Evolutionary conservation across 805 yeast species (phyloP).

Genomic region (Spathaspora hagerdaliae): DNA sequence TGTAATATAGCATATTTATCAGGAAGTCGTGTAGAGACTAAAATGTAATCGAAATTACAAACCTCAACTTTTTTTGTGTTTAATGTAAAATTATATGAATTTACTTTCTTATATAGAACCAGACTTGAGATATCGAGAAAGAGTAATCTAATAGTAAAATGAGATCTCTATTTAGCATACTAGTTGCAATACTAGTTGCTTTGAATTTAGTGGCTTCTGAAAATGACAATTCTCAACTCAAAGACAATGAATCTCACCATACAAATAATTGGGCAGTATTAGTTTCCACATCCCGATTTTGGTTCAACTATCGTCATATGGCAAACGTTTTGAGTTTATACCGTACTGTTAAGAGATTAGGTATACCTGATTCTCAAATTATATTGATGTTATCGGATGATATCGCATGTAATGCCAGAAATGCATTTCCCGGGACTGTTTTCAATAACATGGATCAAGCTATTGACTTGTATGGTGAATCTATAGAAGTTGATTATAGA

Average conservation of each 20-base stretch:
- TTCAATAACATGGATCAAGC: slow-evolving; percentile 92
- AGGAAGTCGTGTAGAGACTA: too few species aligned
- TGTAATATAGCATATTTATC: too few species aligned
- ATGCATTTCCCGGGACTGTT: slow-evolving; percentile 93
- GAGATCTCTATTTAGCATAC: background rate
- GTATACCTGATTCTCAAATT: slow-evolving; percentile 97
- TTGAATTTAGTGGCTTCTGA: background rate
- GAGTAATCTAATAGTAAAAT: background rate
- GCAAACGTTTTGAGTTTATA: slow-evolving; percentile 93
- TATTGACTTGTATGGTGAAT: slow-evolving; percentile 89
- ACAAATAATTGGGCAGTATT: slow-evolving; percentile 80
- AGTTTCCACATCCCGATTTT: slow-evolving; percentile 92
- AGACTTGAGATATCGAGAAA: too few species aligned
- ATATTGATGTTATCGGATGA: slow-evolving; percentile 95
- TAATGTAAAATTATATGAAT: too few species aligned
- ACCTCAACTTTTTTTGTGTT: too few species aligned
- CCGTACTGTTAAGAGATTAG: slow-evolving; percentile 91
- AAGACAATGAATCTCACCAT: slow-evolving; percentile 39
- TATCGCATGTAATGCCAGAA: slow-evolving; percentile 94
- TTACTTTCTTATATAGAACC: too few species aligned
- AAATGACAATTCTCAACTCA: background rate
- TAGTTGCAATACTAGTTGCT: background rate
- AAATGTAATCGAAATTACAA: too few species aligned
- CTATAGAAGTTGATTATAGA: slow-evolving; percentile 92
- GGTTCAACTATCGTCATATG: slow-evolving; percentile 98